Evolutionary conservation across 2,329 filamentous ascomycete species (phyloP), one percentile per base, ranked within the genome.

Genomic region (Colletotrichum noveboracense): DNA sequence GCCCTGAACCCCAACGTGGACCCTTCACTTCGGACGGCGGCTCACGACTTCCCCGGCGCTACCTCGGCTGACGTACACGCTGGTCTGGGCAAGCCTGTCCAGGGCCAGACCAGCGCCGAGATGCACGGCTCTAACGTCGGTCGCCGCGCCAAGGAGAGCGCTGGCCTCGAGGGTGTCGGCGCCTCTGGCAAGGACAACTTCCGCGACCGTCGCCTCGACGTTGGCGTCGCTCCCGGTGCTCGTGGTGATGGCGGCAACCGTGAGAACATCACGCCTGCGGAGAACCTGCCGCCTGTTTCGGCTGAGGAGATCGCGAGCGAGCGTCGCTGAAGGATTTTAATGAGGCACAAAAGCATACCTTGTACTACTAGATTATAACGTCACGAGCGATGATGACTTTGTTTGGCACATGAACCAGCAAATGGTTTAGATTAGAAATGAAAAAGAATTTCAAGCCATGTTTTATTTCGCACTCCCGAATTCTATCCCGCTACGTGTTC

Each of bases 31-130:
- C 72, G 78, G 26, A 82, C 83, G 7, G 79, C 79, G 16, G 84
- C 86, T 1, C 79, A 82, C 2, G 84, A 86, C 13, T 80, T 90
- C 3, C 78, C 78, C 3, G 88, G 88, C 16, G 84, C 87, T 5
- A 90, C 88, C 0, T 88, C 86, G 26, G 82, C 81, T 28, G 84
- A 86, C 74, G 83, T 90, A 1, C 80, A 90, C 81, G 79, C 79
- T 16, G 85, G 87, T 1, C 78, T 84, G n/a, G 87, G 88, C 3
- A 85, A 86, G 76, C 88, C 88, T 0, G 73, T 84, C 7, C 79
- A 85, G 24, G 88, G 88, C 7, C 84, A 87, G 82, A 86, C 84
- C 7, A 82, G 81, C 60, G 79, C 81, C 18, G 87, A 90, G 79
- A 24, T 83, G 64, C 84, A 85, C 69, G 85, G 85, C n/a, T 80